These are phyloP conservation scores for Mrakia hoshinonis DNA, from an alignment of 768 basidiomycete species.

Conservation along the genomic window DNA sequence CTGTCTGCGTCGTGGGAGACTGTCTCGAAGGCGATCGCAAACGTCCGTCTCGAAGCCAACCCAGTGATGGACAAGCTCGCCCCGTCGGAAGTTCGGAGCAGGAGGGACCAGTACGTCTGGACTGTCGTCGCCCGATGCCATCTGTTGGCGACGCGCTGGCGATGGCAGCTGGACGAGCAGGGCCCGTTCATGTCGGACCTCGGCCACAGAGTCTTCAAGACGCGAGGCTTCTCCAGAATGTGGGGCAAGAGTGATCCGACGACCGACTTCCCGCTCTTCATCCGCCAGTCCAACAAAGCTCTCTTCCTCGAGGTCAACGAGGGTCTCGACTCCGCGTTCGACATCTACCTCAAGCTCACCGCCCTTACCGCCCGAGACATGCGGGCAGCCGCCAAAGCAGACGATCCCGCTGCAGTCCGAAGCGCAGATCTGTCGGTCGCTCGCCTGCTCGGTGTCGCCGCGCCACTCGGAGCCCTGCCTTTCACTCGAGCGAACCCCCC, in stretches of 20 bases:
- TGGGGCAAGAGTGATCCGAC: slow-evolving; percentile 45
- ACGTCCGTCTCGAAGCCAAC: slow-evolving; percentile 49
- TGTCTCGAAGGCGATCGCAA: slow-evolving; percentile 52
- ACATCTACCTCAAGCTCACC: slow-evolving; percentile 72
- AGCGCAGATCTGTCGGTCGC: slow-evolving; percentile 14
- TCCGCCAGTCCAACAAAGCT: slow-evolving; percentile 51
- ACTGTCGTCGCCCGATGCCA: slow-evolving; percentile 64
- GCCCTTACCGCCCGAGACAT: slow-evolving; percentile 52
- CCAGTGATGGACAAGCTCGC: slow-evolving; percentile 42
- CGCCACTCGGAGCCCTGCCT: slow-evolving; percentile 20
- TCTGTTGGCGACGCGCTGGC: slow-evolving; percentile 64
- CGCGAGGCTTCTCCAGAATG: slow-evolving; percentile 66
- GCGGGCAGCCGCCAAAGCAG: slow-evolving; percentile 33
- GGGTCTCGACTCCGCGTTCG: slow-evolving; percentile 60
- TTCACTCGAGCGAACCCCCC: slow-evolving; percentile 54
- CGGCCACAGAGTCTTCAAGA: slow-evolving; percentile 59
- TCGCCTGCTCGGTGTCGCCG: slow-evolving; percentile 17
- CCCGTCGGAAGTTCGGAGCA: slow-evolving; percentile 46
- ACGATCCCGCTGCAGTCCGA: not conserved
- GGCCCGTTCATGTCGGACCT: slow-evolving; percentile 56
- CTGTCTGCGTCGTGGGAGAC: slow-evolving; percentile 61
- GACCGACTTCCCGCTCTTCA: slow-evolving; percentile 62
- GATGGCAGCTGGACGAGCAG: slow-evolving; percentile 58
- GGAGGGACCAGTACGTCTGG: slow-evolving; percentile 63
- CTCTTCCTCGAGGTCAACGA: slow-evolving; percentile 49